Conservation (phyloP, 306 rosid species). For the Vigna radiata region DNA sequence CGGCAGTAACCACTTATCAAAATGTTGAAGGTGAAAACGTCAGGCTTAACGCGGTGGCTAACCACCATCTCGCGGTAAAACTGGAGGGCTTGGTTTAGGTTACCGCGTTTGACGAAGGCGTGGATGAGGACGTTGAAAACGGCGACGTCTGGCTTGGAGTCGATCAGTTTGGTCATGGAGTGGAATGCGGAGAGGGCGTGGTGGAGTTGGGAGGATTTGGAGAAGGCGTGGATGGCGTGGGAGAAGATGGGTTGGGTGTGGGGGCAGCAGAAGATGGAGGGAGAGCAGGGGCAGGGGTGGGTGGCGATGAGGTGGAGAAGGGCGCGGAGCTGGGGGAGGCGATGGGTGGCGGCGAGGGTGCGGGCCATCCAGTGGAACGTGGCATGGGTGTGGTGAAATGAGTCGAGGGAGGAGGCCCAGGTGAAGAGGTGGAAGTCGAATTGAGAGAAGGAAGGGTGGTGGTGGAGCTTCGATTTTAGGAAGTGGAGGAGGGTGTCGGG, state of each 20-base stretch:
- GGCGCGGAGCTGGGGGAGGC: conserved; percentile 57
- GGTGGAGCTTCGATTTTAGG: conserved; percentile 78
- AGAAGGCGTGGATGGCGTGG: conserved; percentile 61
- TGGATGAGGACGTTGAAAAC: conserved; percentile 71
- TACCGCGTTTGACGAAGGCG: conserved; percentile 75
- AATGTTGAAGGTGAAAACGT: conserved; percentile 81
- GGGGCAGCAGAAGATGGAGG: conserved; percentile 83
- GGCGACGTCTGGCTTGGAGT: conserved; percentile 67
- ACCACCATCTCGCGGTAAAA: conserved; percentile 64
- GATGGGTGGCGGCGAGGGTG: conserved; percentile 65
- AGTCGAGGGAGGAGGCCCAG: conserved; percentile 82
- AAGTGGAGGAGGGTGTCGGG: conserved; percentile 71
- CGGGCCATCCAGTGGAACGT: conserved; percentile 84
- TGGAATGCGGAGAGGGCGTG: conserved; percentile 67
- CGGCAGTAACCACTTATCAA: conserved; percentile 82
- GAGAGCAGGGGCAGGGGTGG: conserved; percentile 80
- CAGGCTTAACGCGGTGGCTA: conserved; percentile 66
- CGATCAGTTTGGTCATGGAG: conserved; percentile 67
- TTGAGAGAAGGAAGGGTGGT: conserved; percentile 77
- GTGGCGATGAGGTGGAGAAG: conserved; percentile 67
- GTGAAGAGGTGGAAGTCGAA: conserved; percentile 82
- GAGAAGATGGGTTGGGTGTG: conserved; percentile 64
- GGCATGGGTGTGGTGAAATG: conserved; percentile 80
- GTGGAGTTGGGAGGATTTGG: conserved; percentile 62
- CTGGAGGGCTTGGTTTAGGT: conserved; percentile 56